These are phyloP conservation scores for Lolium perenne DNA, from an alignment of 176 grass and related monocot genomes.

Conservation along the genomic window DNA sequence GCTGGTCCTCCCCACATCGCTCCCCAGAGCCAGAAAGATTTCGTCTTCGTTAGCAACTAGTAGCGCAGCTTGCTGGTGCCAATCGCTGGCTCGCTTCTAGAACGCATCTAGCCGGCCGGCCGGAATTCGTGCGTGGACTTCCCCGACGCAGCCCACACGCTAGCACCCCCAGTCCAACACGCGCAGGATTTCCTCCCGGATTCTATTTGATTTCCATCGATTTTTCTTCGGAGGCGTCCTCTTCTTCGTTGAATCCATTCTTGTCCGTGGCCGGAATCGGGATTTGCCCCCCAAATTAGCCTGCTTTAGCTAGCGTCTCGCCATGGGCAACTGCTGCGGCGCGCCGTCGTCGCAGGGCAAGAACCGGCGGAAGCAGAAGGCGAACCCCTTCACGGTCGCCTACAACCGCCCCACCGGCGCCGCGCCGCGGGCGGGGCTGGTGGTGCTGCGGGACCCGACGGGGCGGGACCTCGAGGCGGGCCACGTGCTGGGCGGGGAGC, in stretches of 20 bases:
- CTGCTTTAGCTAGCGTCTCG: background rate
- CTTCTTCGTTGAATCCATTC: slow-evolving; percentile 35
- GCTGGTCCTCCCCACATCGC: background rate
- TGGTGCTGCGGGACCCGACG: slow-evolving; percentile 64
- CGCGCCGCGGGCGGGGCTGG: slow-evolving; percentile 41
- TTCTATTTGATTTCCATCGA: slow-evolving; percentile 4
- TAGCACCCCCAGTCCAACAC: slow-evolving; percentile 25
- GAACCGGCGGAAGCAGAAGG: slow-evolving; percentile 38
- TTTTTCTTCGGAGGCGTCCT: background rate
- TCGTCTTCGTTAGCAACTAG: background rate
- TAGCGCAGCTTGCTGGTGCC: background rate
- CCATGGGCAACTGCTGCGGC: slow-evolving; percentile 77
- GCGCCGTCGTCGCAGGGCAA: slow-evolving; percentile 46
- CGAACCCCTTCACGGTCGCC: slow-evolving; percentile 48
- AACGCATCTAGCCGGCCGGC: slow-evolving; percentile 40
- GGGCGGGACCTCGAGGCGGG: slow-evolving; percentile 44
- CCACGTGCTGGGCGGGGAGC: slow-evolving; percentile 63
- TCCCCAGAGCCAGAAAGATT: slow-evolving; percentile 18
- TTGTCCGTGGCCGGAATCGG: background rate
- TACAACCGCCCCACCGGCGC: slow-evolving; percentile 41
- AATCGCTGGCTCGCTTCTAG: slow-evolving; percentile 24
- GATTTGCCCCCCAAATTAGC: background rate
- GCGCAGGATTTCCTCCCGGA: slow-evolving; percentile 2
- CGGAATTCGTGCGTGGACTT: slow-evolving; percentile 49
- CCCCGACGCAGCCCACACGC: slow-evolving; percentile 46